Conservation (phyloP, 2,329 filamentous ascomycete genomes). For the Colletotrichum sublineola region DNA sequence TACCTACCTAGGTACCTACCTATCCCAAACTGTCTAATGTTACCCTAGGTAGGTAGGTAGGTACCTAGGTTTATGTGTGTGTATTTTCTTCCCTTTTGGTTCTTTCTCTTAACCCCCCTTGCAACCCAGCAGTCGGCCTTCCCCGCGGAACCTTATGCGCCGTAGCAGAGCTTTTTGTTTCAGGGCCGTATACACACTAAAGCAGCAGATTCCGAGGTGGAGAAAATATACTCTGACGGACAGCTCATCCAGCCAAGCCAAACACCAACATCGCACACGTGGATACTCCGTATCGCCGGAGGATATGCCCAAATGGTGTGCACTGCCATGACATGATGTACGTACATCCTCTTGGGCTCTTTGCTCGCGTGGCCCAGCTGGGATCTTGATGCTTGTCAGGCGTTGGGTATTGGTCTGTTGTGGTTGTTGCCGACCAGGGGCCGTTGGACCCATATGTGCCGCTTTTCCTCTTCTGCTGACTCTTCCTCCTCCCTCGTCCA, state of each 20-base stretch:
- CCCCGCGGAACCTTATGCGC: neutral
- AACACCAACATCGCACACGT: too few species aligned
- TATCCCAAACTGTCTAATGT: neutral
- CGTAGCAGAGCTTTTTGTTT: neutral
- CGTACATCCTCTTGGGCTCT: constrained; percentile 8
- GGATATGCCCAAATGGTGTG: neutral
- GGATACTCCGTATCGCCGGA: neutral
- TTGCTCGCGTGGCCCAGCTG: constrained; percentile 33
- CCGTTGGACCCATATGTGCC: constrained; percentile 10
- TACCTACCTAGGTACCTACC: too few species aligned
- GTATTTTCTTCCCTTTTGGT: neutral
- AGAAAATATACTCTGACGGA: neutral
- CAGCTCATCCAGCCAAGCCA: neutral
- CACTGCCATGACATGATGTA: neutral
- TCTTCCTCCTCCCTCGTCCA: neutral
- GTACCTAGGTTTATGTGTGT: neutral
- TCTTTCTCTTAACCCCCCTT: neutral
- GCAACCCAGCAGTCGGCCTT: neutral
- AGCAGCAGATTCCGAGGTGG: neutral
- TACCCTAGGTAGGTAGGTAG: neutral
- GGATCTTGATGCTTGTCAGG: constrained; percentile 34
- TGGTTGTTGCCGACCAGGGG: neutral
- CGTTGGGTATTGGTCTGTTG: neutral
- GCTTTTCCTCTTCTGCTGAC: neutral
- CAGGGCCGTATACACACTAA: neutral